Percentiles rank a stretch among this genome's conserved stretches.
These are phyloP conservation scores for Trapa bicornis DNA, from an alignment of 345 rosid species.

Conservation along the genomic window DNA sequence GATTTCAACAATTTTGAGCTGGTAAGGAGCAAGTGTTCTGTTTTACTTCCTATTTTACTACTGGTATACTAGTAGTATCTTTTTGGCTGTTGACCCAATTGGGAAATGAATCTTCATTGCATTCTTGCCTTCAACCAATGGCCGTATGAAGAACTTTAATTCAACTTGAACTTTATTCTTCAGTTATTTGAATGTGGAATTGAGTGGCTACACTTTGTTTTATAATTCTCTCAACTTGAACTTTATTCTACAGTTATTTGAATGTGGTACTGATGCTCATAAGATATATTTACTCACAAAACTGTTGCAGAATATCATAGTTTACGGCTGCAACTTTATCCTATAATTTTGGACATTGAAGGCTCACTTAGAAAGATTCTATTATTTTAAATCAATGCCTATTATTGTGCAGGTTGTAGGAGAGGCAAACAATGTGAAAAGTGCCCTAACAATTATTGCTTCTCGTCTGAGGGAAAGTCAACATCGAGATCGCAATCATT, in stretches of 20 bases:
- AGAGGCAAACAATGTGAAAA: constrained; percentile 60
- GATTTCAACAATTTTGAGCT: background rate
- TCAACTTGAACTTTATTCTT: background rate
- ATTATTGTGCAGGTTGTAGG: constrained; percentile 62
- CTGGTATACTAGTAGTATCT: background rate
- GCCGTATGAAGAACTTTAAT: background rate
- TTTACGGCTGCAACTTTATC: background rate
- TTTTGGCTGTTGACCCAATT: background rate
- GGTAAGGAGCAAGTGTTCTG: background rate
- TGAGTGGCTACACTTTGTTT: background rate
- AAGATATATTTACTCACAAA: background rate
- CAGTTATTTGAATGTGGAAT: background rate
- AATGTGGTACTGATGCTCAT: background rate
- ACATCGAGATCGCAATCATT: constrained; percentile 79
- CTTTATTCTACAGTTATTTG: background rate
- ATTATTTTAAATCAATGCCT: background rate
- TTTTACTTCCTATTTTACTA: background rate
- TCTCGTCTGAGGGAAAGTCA: constrained; percentile 93
- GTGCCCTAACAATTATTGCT: constrained; percentile 63
- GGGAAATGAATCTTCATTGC: background rate
- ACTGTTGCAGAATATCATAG: background rate
- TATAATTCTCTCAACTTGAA: background rate
- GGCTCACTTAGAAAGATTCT: background rate
- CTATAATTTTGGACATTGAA: background rate
- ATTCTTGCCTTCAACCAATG: too few species aligned